Percentiles rank a stretch among this genome's conserved stretches.
phyloP scores from a whole-genome alignment of 73 alveolate species.

The Stentor roeselii region DNA sequence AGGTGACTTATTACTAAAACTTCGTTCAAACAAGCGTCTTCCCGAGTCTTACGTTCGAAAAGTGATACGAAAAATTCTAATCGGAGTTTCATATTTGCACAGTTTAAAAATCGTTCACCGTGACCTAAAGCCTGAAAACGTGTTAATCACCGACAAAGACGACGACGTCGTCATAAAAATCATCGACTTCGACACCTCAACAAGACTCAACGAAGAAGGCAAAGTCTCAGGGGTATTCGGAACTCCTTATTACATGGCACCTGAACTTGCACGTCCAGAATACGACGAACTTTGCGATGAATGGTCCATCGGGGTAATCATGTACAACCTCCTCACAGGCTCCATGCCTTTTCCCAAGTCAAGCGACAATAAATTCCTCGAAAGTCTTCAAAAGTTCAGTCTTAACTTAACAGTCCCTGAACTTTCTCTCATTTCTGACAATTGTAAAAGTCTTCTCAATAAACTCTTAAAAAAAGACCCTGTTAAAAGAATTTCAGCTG shows the following conservation, averaged over 20 bases:
- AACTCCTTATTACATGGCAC: slow-evolving; percentile 53
- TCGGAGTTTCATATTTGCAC: slow-evolving; percentile 79
- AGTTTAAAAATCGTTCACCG: slow-evolving; percentile 74
- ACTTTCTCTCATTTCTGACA: too few species aligned
- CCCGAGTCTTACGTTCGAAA: slow-evolving; percentile 76
- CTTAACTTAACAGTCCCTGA: too few species aligned
- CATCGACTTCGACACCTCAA: slow-evolving; percentile 87
- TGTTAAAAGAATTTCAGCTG: too few species aligned
- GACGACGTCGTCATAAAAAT: slow-evolving; percentile 60
- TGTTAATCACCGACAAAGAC: slow-evolving; percentile 65
- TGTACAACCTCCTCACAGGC: slow-evolving; percentile 42
- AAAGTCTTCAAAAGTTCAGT: too few species aligned
- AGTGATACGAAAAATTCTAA: slow-evolving; percentile 62
- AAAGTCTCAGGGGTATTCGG: slow-evolving; percentile 34
- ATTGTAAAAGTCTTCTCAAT: too few species aligned
- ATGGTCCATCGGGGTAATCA: slow-evolving; percentile 39
- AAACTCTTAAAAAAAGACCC: too few species aligned
- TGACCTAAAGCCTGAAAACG: slow-evolving; percentile 90
- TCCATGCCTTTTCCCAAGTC: slow-evolving; percentile 38
- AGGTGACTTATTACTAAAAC: too few species aligned
- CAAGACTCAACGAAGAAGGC: slow-evolving; percentile 32
- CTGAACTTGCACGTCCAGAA: slow-evolving; percentile 46
- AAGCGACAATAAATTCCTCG: too few species aligned
- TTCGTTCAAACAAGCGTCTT: too few species aligned
- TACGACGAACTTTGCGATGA: background rate